Evolutionary conservation across 2,329 filamentous ascomycete species (phyloP).

Genomic region (Botryosphaeria agaves): DNA sequence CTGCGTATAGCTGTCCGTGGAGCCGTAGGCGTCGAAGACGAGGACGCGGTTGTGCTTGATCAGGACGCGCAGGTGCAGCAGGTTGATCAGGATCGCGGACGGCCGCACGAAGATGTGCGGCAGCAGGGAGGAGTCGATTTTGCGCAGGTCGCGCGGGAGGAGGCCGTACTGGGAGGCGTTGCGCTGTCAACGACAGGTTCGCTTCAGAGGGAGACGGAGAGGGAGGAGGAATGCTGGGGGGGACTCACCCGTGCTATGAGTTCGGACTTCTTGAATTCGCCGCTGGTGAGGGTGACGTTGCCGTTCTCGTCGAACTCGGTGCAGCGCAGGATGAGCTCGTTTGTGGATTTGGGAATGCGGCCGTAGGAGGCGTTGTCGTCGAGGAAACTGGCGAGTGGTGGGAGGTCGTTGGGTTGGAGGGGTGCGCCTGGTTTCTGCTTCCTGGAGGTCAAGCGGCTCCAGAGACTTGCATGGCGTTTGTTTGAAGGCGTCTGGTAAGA

Average conservation of each 20-base stretch:
- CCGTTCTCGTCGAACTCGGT: constrained; percentile 91
- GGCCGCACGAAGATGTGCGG: constrained; percentile 91
- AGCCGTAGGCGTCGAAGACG: constrained; percentile 91
- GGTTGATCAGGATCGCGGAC: constrained; percentile 83
- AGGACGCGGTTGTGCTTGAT: constrained; percentile 91
- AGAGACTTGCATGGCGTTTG: background rate
- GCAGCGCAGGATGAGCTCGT: constrained; percentile 75
- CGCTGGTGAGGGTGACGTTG: constrained; percentile 79
- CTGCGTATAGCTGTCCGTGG: constrained; percentile 85
- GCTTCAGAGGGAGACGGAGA: constrained; percentile 5
- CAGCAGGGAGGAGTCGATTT: constrained; percentile 91
- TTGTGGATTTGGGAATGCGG: constrained; percentile 59
- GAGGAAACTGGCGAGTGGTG: constrained; percentile 30
- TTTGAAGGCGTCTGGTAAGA: background rate
- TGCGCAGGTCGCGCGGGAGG: constrained; percentile 83
- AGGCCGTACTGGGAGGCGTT: constrained; percentile 83
- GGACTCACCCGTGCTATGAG: constrained; percentile 69
- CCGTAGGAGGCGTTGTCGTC: constrained; percentile 46
- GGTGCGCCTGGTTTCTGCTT: constrained; percentile 16
- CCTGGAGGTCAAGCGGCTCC: constrained; percentile 14
- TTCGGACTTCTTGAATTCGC: constrained; percentile 95
- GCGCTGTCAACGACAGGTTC: background rate
- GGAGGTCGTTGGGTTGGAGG: constrained; percentile 40
- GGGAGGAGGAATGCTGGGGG: background rate
- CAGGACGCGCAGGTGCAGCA: constrained; percentile 87